These are phyloP conservation scores for Aspergillus hiratsukae DNA, from an alignment of 2,329 filamentous ascomycete species.

Conservation along the genomic window DNA sequence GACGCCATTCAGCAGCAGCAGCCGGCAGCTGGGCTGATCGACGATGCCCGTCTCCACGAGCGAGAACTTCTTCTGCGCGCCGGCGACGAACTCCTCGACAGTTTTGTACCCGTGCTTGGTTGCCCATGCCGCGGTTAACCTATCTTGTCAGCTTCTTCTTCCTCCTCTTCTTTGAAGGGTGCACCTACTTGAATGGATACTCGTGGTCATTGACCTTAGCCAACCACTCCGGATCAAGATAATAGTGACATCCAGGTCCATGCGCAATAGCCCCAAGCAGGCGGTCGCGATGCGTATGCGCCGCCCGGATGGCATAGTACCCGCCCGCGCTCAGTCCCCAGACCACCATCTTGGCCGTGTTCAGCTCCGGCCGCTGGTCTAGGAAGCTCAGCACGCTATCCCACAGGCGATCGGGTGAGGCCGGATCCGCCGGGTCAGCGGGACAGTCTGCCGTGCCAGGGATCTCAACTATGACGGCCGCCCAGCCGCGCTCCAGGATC, in stretches of 20 bases:
- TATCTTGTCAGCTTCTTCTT: slow-evolving; percentile 14
- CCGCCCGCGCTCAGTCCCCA: slow-evolving; percentile 65
- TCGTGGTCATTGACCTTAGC: slow-evolving; percentile 61
- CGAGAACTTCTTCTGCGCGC: slow-evolving; percentile 58
- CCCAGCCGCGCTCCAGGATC: slow-evolving; percentile 62
- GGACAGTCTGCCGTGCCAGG: slow-evolving; percentile 66
- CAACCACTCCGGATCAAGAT: slow-evolving; percentile 58
- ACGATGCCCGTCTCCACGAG: slow-evolving; percentile 58
- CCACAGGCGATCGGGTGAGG: slow-evolving; percentile 58
- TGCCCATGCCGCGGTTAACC: slow-evolving; percentile 52
- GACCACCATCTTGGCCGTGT: slow-evolving; percentile 54
- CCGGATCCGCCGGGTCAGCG: slow-evolving; percentile 57
- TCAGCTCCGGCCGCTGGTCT: slow-evolving; percentile 46
- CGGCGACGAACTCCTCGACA: slow-evolving; percentile 52
- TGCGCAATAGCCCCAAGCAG: slow-evolving; percentile 58
- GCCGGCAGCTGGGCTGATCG: slow-evolving; percentile 50
- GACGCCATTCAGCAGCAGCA: slow-evolving; percentile 61
- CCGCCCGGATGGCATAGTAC: slow-evolving; percentile 64
- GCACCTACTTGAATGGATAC: slow-evolving; percentile 55
- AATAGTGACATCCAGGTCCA: slow-evolving; percentile 60
- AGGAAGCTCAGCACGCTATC: slow-evolving; percentile 60
- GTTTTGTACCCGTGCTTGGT: slow-evolving; percentile 59
- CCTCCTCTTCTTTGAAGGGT: no score
- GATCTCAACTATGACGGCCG: slow-evolving; percentile 58
- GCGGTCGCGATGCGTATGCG: slow-evolving; percentile 58